Percentiles rank a stretch among this genome's conserved stretches.
phyloP scores from a whole-genome alignment of 108 stramenopile species.

The Epithemia pelagica region DNA sequence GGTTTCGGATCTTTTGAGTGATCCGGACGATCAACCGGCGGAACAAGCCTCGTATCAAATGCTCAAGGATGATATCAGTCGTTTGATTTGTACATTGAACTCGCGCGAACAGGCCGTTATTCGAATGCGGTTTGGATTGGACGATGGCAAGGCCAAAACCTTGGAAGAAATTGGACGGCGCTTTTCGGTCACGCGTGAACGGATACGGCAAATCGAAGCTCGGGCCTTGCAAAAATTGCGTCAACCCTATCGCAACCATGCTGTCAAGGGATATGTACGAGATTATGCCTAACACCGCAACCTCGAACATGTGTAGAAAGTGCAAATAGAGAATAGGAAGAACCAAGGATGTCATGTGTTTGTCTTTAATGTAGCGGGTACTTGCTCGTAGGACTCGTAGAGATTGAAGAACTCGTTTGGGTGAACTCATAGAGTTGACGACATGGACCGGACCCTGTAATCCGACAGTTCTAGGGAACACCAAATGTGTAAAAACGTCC shows the following conservation, averaged over 20 bases:
- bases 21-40: constrained; percentile 75
- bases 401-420: too few species aligned
- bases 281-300: constrained; percentile 54
- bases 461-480: too few species aligned
- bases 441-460: too few species aligned
- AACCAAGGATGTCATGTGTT: too few species aligned
- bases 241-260: constrained; percentile 84
- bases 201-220: constrained; percentile 94
- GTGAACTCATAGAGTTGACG: too few species aligned
- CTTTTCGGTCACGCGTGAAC: constrained; percentile 85
- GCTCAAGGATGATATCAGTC: constrained; percentile 75
- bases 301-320: too few species aligned
- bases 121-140: constrained; percentile 92
- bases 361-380: too few species aligned
- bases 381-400: too few species aligned
- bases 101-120: constrained; percentile 89
- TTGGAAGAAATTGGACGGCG: constrained; percentile 87
- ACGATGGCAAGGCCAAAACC: constrained; percentile 86
- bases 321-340: too few species aligned
- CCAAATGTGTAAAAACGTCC: too few species aligned
- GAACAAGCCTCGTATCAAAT: constrained; percentile 73
- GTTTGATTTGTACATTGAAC: constrained; percentile 84
- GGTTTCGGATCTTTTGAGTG: constrained; percentile 60
- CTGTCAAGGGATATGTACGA: constrained; percentile 80
- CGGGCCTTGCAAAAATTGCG: constrained; percentile 92